Conservation (phyloP, 2,329 filamentous ascomycete genomes). For the Trichoderma sp. region DNA sequence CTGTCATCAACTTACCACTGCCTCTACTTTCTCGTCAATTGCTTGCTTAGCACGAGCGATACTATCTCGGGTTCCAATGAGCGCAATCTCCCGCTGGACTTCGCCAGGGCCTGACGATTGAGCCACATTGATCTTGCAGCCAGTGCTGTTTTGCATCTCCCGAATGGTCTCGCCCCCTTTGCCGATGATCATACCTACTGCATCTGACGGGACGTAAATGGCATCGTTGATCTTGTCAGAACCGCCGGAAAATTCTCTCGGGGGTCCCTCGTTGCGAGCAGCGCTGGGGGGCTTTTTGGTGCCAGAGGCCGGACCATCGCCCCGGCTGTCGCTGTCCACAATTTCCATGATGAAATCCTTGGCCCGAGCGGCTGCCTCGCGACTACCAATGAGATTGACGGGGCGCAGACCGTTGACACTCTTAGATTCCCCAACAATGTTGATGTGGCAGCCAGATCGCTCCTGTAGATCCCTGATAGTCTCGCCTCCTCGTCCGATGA, state of each 20-base stretch:
- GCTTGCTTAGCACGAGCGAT: conserved; percentile 79
- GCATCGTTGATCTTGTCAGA: conserved; percentile 75
- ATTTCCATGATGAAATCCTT: conserved; percentile 92
- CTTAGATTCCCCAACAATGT: conserved; percentile 91
- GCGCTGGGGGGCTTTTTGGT: conserved; percentile 30
- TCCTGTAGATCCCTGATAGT: conserved; percentile 92
- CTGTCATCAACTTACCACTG: conserved; percentile 61
- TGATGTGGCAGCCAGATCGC: conserved; percentile 89
- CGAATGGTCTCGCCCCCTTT: conserved; percentile 93
- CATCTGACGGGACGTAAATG: conserved; percentile 83
- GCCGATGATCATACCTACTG: conserved; percentile 94
- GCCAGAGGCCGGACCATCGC: conserved; percentile 39
- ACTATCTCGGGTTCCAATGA: conserved; percentile 73
- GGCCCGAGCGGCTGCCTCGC: conserved; percentile 69
- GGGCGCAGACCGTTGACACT: conserved; percentile 86
- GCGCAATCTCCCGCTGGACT: conserved; percentile 78
- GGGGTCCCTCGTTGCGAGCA: conserved; percentile 32
- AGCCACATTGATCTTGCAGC: conserved; percentile 93
- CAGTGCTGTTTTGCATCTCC: conserved; percentile 83
- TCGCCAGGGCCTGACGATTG: conserved; percentile 75
- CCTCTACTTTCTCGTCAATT: conserved; percentile 89
- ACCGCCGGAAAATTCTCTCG: conserved; percentile 40
- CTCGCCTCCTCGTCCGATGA: conserved; percentile 90
- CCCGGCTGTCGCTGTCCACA: conserved; percentile 82
- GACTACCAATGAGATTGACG: conserved; percentile 83